Evolutionary conservation across 2,329 filamentous ascomycete genomes (phyloP).

Genomic region (Ramularia endophylla): DNA sequence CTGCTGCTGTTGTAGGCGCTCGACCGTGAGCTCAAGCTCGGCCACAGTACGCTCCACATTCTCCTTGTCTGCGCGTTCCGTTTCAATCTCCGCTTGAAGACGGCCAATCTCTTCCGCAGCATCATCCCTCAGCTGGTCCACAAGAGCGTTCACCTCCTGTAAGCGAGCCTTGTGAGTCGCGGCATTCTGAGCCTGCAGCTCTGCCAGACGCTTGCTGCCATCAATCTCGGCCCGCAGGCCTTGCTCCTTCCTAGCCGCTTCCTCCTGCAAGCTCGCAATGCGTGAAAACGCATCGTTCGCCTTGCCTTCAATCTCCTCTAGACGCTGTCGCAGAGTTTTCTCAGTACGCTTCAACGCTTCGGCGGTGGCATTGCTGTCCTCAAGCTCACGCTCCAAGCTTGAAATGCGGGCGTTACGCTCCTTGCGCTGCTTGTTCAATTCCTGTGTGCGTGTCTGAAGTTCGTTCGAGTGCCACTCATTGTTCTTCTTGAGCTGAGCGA

Average conservation of each 20-base stretch:
- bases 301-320: slow-evolving; percentile 80
- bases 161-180: slow-evolving; percentile 65
- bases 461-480: slow-evolving; percentile 92
- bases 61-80: slow-evolving; percentile 53
- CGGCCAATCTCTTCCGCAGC: slow-evolving; percentile 52
- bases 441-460: slow-evolving; percentile 80
- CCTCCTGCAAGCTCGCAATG: slow-evolving; percentile 80
- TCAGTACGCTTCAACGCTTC: slow-evolving; percentile 76
- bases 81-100: slow-evolving; percentile 45
- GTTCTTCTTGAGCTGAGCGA: slow-evolving; percentile 81
- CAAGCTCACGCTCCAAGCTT: slow-evolving; percentile 80
- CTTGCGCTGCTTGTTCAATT: slow-evolving; percentile 85
- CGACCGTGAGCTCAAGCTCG: slow-evolving; percentile 59
- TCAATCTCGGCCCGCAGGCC: slow-evolving; percentile 83
- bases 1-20: slow-evolving; percentile 45
- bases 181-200: slow-evolving; percentile 72
- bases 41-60: slow-evolving; percentile 56
- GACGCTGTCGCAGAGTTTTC: slow-evolving; percentile 68
- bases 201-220: slow-evolving; percentile 70
- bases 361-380: slow-evolving; percentile 71
- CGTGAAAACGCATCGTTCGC: slow-evolving; percentile 76
- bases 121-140: slow-evolving; percentile 62
- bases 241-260: slow-evolving; percentile 74
- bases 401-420: slow-evolving; percentile 88
- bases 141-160: slow-evolving; percentile 59